Evolutionary conservation across 805 yeast genomes (phyloP).

Genomic region (Jamesozyma lodderae): DNA sequence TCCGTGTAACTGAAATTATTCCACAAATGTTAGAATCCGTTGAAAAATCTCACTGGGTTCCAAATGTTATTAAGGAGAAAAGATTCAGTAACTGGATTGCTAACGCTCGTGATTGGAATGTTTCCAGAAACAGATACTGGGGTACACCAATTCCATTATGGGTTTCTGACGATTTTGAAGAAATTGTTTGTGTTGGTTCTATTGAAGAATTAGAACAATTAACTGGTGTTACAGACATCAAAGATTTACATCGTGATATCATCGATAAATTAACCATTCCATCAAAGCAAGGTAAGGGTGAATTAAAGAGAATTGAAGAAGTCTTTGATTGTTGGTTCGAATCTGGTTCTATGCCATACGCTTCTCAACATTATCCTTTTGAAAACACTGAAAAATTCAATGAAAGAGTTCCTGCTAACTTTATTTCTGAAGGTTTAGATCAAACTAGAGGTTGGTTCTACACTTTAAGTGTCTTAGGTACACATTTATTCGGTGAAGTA

Average conservation of each 20-base stretch:
- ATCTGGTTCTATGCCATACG: constrained; percentile 98
- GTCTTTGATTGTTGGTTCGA: constrained; percentile 99
- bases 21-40: constrained; percentile 86
- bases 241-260: constrained; percentile 88
- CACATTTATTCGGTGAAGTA: constrained; percentile 83
- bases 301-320: constrained; percentile 83
- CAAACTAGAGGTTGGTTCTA: constrained; percentile 99
- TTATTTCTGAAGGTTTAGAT: constrained; percentile 96
- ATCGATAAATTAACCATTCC: constrained; percentile 92
- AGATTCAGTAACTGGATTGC: constrained; percentile 97
- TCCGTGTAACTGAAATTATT: constrained; percentile 75
- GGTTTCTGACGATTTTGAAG: constrained; percentile 91
- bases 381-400: constrained; percentile 67
- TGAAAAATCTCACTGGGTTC: constrained; percentile 90
- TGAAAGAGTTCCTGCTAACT: constrained; percentile 87
- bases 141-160: constrained; percentile 98
- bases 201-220: constrained; percentile 76
- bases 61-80: constrained; percentile 79
- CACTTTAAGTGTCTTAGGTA: constrained; percentile 90
- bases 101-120: constrained; percentile 98
- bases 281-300: constrained; percentile 81
- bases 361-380: constrained; percentile 94
- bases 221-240: constrained; percentile 71
- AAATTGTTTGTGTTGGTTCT: constrained; percentile 88
- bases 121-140: constrained; percentile 98